Percentiles rank a stretch among this genome's conserved stretches.
Conservation (phyloP, 2,329 filamentous ascomycete genomes). For the Lasiodiplodia sp. region DNA sequence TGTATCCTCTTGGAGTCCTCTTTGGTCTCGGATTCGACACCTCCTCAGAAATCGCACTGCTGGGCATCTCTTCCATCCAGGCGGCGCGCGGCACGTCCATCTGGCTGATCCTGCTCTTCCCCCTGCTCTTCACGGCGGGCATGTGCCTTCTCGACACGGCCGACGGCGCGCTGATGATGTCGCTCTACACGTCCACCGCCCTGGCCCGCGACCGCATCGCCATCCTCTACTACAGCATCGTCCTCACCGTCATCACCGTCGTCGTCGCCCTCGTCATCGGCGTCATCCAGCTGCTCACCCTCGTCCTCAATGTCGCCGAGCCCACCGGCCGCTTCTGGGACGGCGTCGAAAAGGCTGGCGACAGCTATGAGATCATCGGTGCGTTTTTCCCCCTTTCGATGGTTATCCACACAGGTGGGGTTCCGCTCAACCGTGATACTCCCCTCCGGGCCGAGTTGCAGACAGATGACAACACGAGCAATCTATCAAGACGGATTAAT, state of each 20-base stretch:
- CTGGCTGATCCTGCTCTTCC: conserved; percentile 94
- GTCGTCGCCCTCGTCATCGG: conserved; percentile 86
- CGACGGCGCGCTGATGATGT: conserved; percentile 95
- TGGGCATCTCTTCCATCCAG: conserved; percentile 89
- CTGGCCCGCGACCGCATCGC: conserved; percentile 84
- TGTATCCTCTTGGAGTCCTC: conserved; percentile 88
- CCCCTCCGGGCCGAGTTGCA: too few species aligned
- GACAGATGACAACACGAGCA: too few species aligned
- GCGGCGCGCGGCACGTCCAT: conserved; percentile 85
- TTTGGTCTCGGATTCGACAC: conserved; percentile 95
- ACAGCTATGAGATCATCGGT: conserved; percentile 86
- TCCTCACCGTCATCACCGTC: conserved; percentile 83
- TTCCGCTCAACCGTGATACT: too few species aligned
- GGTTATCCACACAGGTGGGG: too few species aligned
- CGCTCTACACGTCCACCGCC: conserved; percentile 81
- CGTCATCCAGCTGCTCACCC: conserved; percentile 79
- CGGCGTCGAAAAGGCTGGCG: conserved; percentile 76
- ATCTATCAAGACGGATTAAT: too few species aligned
- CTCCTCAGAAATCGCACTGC: conserved; percentile 87
- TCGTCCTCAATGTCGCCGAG: conserved; percentile 78
- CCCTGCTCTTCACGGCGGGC: conserved; percentile 86
- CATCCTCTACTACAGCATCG: conserved; percentile 91
- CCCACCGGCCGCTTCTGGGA: conserved; percentile 87
- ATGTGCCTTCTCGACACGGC: conserved; percentile 96
- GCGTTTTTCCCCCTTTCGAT: not conserved